Base-by-base conservation (phyloP, 768 basidiomycete species). In the Tremella mesenterica region DNA sequence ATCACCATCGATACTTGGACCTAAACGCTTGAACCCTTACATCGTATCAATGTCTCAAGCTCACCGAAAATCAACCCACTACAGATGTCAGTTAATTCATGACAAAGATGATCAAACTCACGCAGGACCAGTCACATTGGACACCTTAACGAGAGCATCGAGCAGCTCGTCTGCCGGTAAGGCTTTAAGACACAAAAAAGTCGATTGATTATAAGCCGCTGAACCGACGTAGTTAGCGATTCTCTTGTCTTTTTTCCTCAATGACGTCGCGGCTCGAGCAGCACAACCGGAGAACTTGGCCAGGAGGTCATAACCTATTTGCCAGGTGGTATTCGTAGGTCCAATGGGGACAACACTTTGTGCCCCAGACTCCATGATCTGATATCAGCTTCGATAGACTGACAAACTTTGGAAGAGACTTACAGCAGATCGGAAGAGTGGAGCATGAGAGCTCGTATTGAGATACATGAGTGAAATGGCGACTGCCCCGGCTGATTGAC, bases 401-500 rank as follows among this genome's bases (percentile, higher is more conserved):
- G n/a, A 23, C 38, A 5, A 4, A 23, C 38, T n/a, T 8, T 5
- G 4, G 5, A 41, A 41, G 34, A 8, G 30, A 47, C 56, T 50
- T 49, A 53, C 57, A 9, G 56, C 48, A 14, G 47, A 46, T 21
- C 27, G 26, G 59, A 61, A 59, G 6, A 50, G 39, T 29, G 48
- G 28, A 23, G 44, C 18, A 46, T 59, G 54, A 1, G 62, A 65
- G 28, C 62, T n/a, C n/a, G n/a, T n/a, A n/a, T n/a, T 56, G 31
- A 70, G 50, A 48, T 57, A 77, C 23, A 77, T 73, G 48, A 78
- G 67, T 1, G 75, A 70, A 7, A 77, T 79, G 21, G 78, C 78
- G 34, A 81, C 77, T 18, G 81, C 78, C 6, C 81, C 81, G 0
- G 81, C 81, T 31, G 77, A 78, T 56, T 82, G 76, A n/a, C 81